phyloP scores from a whole-genome alignment of 1,139 yeast species.

The Nakaseomyces bracarensis region DNA sequence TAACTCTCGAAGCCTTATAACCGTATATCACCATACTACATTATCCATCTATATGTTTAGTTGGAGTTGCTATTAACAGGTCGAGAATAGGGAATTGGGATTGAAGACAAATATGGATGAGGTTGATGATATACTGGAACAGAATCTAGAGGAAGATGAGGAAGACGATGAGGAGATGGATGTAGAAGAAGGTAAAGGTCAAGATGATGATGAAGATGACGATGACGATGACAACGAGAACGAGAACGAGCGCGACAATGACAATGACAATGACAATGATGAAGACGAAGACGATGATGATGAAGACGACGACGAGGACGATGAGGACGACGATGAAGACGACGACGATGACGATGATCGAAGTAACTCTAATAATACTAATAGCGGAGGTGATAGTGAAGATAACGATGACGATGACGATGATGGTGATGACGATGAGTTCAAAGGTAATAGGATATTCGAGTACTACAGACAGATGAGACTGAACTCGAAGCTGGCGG shows the following conservation, averaged over 20 bases:
- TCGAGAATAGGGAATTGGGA: too few species aligned
- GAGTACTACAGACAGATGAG: constrained; percentile 37
- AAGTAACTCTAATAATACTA: too few species aligned
- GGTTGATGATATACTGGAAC: constrained; percentile 27
- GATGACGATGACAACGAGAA: constrained; percentile 31
- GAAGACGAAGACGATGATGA: constrained; percentile 13
- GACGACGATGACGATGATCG: constrained; percentile 29
- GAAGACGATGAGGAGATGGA: constrained; percentile 30
- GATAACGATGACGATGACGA: neutral
- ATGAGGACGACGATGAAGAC: constrained; percentile 22
- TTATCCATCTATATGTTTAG: too few species aligned
- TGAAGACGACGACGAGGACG: constrained; percentile 19
- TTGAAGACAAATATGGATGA: constrained; percentile 23
- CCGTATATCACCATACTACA: too few species aligned
- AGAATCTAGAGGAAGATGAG: constrained; percentile 23
- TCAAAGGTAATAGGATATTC: constrained; percentile 20
- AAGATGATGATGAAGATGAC: constrained; percentile 29
- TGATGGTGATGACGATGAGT: constrained; percentile 14
- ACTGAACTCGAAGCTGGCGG: constrained; percentile 40
- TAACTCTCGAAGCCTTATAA: too few species aligned
- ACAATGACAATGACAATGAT: constrained; percentile 29
- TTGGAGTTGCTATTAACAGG: too few species aligned
- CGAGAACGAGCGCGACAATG: constrained; percentile 28
- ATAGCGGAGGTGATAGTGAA: constrained; percentile 13
- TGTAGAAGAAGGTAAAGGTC: constrained; percentile 27